Evolutionary conservation across 306 rosid species (phyloP).

Genomic region (Canavalia gladiata): DNA sequence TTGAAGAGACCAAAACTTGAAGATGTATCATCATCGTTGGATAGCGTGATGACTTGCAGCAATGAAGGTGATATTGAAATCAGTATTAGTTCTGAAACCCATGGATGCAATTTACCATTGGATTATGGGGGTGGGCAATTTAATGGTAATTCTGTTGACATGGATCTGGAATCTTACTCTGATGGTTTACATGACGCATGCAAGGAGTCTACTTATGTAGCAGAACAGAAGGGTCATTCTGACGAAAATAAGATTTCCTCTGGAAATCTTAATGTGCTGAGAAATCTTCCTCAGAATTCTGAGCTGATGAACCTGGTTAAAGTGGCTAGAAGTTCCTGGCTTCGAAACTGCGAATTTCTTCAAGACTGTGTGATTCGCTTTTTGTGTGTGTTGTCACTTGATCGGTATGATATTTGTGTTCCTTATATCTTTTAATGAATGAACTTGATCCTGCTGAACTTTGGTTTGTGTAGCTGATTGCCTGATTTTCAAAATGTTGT

Average conservation of each 20-base stretch:
- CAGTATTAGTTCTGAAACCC: conserved; percentile 60
- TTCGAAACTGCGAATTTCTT: conserved; percentile 86
- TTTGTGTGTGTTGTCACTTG: conserved; percentile 87
- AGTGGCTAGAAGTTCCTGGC: conserved; percentile 89
- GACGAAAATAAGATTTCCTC: conserved; percentile 55
- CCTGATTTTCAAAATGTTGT: not conserved
- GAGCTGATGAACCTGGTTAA: conserved; percentile 79
- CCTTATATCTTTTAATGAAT: conserved; percentile 30
- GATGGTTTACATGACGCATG: conserved; percentile 47
- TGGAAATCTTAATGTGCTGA: conserved; percentile 56
- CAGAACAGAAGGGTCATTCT: conserved; percentile 55
- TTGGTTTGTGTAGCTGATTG: conserved; percentile 1
- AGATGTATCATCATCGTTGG: conserved; percentile 59
- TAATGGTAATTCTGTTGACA: conserved; percentile 55
- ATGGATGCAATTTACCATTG: conserved; percentile 58
- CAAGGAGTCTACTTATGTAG: conserved; percentile 48
- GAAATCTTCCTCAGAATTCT: conserved; percentile 65
- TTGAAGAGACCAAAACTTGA: conserved; percentile 79
- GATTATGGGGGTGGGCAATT: conserved; percentile 60
- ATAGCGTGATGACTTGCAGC: conserved; percentile 55
- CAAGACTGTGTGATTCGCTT: conserved; percentile 94
- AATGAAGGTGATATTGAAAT: conserved; percentile 60
- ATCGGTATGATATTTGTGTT: conserved; percentile 72
- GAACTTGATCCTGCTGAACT: conserved; percentile 14
- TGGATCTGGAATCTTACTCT: conserved; percentile 60